Base-by-base conservation (phyloP, 331 rosid species). In the Pyracantha coccinea region DNA sequence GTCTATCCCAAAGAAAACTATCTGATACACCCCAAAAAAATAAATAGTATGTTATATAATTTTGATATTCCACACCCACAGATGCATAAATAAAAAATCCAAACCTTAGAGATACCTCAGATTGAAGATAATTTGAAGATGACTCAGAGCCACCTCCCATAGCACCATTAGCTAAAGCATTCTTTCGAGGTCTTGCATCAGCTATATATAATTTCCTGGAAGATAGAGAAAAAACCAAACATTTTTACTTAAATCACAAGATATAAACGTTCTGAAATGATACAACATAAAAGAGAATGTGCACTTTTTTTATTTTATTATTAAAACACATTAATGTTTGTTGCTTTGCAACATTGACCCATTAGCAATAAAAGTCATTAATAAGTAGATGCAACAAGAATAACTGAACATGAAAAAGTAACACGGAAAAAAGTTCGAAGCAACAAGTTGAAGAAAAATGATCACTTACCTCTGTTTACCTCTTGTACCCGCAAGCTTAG, bases 111-210 rank as follows among this genome's bases (percentile, higher is more conserved):
- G 77, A 76, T 78, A 93, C 99, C 96, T 94, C 97, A 44, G 96
- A 92, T 81, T 94, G 99, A 66, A 81, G 86, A 79, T 94, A 94
- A 83, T 94, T 86, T 65, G 99, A 84, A 17, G 99, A 94, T 74
- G 99, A 94, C 82, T 94, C 99, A 0, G 99, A 94, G 76, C 99
- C 97, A 84, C 99, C 99, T 76, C 99, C 99, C 97, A 92, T 90
- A 78, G 99, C 99, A 70, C 97, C 93, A 86, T 94, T 94, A 59
- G 97, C 99, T 72, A 92, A 87, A 82, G 99, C 96, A 80, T 92
- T 94, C 82, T 90, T 94, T 77, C 97, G 89, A 28, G 97, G 99
- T 78, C 99, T 89, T 10, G 99, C 99, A 84, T 94, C 99, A 47
- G 92, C 96, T 27, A 94, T 94, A 83, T 92, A 94, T 68, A 94